Evolutionary conservation across 805 yeast genomes (phyloP).

Genomic region (Candida chauliodis): DNA sequence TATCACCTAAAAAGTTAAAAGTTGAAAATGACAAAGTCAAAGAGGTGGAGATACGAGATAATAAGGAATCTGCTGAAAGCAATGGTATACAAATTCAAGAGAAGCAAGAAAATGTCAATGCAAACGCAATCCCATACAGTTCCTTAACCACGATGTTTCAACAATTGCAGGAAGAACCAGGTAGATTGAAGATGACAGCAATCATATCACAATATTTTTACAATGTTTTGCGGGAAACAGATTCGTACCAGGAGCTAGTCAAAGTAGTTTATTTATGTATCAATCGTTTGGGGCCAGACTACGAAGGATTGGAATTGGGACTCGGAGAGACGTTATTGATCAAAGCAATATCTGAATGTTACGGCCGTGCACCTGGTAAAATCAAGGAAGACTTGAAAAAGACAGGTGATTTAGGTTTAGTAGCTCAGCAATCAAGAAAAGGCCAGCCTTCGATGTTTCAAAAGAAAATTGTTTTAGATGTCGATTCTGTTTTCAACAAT

Average conservation of each 20-base stretch:
- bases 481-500: constrained; percentile 67
- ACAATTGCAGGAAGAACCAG: constrained; percentile 72
- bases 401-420: constrained; percentile 86
- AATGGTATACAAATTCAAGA: neutral
- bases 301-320: constrained; percentile 91
- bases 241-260: constrained; percentile 47
- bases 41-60: neutral
- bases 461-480: constrained; percentile 77
- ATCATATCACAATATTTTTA: constrained; percentile 70
- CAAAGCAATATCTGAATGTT: constrained; percentile 85
- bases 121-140: constrained; percentile 27
- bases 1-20: constrained; percentile 4
- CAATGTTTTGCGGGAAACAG: constrained; percentile 49
- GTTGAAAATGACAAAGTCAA: neutral
- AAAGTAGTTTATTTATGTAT: constrained; percentile 80
- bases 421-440: constrained; percentile 78
- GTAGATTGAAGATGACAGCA: constrained; percentile 77
- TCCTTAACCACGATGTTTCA: constrained; percentile 66
- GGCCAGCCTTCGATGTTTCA: constrained; percentile 87
- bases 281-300: constrained; percentile 91
- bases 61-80: neutral
- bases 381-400: constrained; percentile 73
- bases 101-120: neutral
- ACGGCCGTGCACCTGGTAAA: constrained; percentile 73
- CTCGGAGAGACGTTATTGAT: constrained; percentile 86